phyloP scores from a whole-genome alignment of 306 rosid species.

The Vigna angularis region DNA sequence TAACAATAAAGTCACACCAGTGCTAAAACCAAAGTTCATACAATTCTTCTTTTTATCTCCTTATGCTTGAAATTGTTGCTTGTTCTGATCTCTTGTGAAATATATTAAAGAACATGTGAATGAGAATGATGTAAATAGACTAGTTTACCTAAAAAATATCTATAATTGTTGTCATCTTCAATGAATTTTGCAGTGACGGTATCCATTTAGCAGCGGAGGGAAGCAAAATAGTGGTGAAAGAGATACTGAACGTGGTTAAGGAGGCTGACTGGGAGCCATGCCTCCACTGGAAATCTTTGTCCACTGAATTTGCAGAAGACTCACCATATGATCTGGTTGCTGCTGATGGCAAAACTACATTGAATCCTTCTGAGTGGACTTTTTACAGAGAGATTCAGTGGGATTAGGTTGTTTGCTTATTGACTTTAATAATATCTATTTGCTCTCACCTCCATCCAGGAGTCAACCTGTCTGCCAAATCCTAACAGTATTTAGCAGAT shows the following conservation, averaged over 20 bases:
- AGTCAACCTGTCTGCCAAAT: slow-evolving; percentile 4
- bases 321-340: slow-evolving; percentile 87
- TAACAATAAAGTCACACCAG: too few relatives aligned
- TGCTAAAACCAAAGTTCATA: slow-evolving; percentile 7
- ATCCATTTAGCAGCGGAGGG: slow-evolving; percentile 92
- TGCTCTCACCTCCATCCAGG: slow-evolving; percentile 11
- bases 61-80: neutral
- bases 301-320: slow-evolving; percentile 84
- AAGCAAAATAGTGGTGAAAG: slow-evolving; percentile 83
- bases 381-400: slow-evolving; percentile 72
- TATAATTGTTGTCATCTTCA: neutral
- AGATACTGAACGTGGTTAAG: slow-evolving; percentile 78
- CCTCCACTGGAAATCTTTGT: slow-evolving; percentile 84
- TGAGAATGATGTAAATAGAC: slow-evolving; percentile 2
- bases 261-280: slow-evolving; percentile 91
- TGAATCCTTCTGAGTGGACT: slow-evolving; percentile 89
- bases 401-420: slow-evolving; percentile 58
- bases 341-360: slow-evolving; percentile 76
- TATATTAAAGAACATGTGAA: neutral
- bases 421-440: neutral
- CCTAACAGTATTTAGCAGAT: neutral
- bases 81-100: slow-evolving; percentile 8
- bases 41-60: neutral
- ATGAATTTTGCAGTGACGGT: slow-evolving; percentile 71
- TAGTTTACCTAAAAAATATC: neutral